These are phyloP conservation scores for Mortierella antarctica DNA, from an alignment of 192 early-diverging fungal genomes.

Conservation along the genomic window DNA sequence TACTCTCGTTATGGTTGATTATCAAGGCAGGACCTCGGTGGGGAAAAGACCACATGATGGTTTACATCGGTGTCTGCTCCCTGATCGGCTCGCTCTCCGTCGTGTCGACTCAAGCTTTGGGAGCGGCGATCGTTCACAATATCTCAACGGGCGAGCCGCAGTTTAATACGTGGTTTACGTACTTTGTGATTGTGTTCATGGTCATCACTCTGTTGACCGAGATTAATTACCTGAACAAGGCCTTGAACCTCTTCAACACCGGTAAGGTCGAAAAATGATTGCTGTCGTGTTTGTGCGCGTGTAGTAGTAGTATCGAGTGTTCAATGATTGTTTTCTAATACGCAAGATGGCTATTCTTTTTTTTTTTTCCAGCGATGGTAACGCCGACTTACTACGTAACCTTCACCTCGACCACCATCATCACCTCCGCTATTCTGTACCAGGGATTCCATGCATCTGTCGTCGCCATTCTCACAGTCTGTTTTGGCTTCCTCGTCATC, in stretches of 20 bases:
- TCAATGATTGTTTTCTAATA: neutral
- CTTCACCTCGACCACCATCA: constrained; percentile 93
- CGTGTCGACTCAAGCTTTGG: constrained; percentile 88
- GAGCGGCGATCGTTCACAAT: constrained; percentile 87
- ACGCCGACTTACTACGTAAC: constrained; percentile 94
- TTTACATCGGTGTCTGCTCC: constrained; percentile 93
- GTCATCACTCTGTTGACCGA: constrained; percentile 85
- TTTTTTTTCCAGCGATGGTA: constrained; percentile 66
- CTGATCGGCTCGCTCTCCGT: constrained; percentile 91
- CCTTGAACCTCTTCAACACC: constrained; percentile 91
- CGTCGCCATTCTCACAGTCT: constrained; percentile 80
- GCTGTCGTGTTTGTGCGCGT: neutral
- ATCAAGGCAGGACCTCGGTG: constrained; percentile 79
- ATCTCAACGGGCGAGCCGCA: constrained; percentile 84
- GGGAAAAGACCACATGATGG: constrained; percentile 83
- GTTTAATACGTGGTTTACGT: constrained; percentile 85
- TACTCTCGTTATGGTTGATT: constrained; percentile 74
- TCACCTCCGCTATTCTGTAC: constrained; percentile 89
- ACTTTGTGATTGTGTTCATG: constrained; percentile 81
- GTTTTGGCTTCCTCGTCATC: constrained; percentile 88
- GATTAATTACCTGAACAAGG: constrained; percentile 98
- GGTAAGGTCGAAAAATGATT: constrained; percentile 17
- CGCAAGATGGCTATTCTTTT: too few species aligned
- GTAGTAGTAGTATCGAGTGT: neutral
- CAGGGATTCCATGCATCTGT: constrained; percentile 81